Percentiles rank a stretch among this genome's conserved stretches.
phyloP scores from a whole-genome alignment of 768 basidiomycete genomes.

The Podaxis sp. region DNA sequence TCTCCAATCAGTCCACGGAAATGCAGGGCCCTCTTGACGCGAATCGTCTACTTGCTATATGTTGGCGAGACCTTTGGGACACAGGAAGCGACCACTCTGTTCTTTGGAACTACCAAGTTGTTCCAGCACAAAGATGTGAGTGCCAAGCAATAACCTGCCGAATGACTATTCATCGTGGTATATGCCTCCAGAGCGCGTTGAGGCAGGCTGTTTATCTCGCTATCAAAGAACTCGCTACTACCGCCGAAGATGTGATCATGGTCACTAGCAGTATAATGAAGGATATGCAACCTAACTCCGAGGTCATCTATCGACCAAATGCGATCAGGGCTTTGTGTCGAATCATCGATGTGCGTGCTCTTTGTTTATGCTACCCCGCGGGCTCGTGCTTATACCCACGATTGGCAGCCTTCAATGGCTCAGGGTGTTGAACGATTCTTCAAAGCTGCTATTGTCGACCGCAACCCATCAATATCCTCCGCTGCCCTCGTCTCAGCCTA shows the following conservation, averaged over 20 bases:
- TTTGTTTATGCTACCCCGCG: constrained; percentile 3
- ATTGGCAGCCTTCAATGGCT: constrained; percentile 88
- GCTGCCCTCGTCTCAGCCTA: constrained; percentile 97
- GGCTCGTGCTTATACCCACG: constrained; percentile 11
- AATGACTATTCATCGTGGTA: background rate
- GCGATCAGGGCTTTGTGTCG: constrained; percentile 94
- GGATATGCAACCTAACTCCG: constrained; percentile 99
- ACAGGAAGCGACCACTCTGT: constrained; percentile 95
- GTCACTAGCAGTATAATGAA: constrained; percentile 99
- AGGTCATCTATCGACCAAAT: constrained; percentile 98
- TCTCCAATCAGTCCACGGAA: constrained; percentile 97
- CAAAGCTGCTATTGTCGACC: constrained; percentile 98
- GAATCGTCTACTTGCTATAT: constrained; percentile 95
- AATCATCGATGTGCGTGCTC: constrained; percentile 87
- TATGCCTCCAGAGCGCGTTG: constrained; percentile 70
- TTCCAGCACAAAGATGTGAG: constrained; percentile 99
- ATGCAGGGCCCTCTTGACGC: constrained; percentile 92
- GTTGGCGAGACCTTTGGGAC: constrained; percentile 93
- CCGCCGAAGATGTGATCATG: constrained; percentile 99
- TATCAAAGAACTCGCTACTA: constrained; percentile 94
- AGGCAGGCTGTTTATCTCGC: constrained; percentile 98
- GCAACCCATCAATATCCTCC: constrained; percentile 92
- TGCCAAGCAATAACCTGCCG: constrained; percentile 20
- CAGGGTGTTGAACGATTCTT: constrained; percentile 99
- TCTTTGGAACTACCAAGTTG: constrained; percentile 98